phyloP scores from a whole-genome alignment of 768 basidiomycete genomes.

The Lentinula aciculospora region DNA sequence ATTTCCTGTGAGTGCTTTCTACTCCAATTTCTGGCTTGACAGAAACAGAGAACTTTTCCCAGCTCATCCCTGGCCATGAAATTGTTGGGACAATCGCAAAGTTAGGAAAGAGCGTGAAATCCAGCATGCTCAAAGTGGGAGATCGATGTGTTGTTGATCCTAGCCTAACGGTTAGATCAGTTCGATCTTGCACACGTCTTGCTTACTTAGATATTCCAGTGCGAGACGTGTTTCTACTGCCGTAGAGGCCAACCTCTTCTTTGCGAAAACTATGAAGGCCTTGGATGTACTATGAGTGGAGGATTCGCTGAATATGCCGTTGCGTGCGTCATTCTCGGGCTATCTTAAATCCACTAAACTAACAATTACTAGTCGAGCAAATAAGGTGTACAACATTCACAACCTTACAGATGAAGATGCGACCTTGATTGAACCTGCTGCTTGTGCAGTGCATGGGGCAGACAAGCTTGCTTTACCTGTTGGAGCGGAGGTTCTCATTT shows the following conservation, averaged over 20 bases:
- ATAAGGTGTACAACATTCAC: conserved; percentile 68
- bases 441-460: conserved; percentile 76
- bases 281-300: conserved; percentile 59
- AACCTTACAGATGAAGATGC: conserved; percentile 76
- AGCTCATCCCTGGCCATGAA: conserved; percentile 71
- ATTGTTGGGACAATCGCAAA: conserved; percentile 68
- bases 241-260: conserved; percentile 61
- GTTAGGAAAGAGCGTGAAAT: conserved; percentile 52
- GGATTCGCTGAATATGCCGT: conserved; percentile 74
- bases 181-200: background rate
- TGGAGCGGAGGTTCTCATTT: conserved; percentile 65
- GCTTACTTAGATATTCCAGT: conserved; percentile 20
- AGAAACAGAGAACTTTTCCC: background rate
- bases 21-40: background rate
- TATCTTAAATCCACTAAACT: background rate
- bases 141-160: conserved; percentile 62
- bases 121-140: conserved; percentile 37
- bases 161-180: conserved; percentile 34
- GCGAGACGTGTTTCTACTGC: conserved; percentile 68
- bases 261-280: conserved; percentile 65
- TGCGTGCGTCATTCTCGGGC: conserved; percentile 37
- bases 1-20: conserved; percentile 28
- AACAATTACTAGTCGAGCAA: conserved; percentile 38
- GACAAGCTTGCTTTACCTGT: conserved; percentile 67
- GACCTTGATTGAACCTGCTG: conserved; percentile 70